Conservation (phyloP, 2,329 filamentous ascomycete genomes). For the Biscogniauxia marginata region DNA sequence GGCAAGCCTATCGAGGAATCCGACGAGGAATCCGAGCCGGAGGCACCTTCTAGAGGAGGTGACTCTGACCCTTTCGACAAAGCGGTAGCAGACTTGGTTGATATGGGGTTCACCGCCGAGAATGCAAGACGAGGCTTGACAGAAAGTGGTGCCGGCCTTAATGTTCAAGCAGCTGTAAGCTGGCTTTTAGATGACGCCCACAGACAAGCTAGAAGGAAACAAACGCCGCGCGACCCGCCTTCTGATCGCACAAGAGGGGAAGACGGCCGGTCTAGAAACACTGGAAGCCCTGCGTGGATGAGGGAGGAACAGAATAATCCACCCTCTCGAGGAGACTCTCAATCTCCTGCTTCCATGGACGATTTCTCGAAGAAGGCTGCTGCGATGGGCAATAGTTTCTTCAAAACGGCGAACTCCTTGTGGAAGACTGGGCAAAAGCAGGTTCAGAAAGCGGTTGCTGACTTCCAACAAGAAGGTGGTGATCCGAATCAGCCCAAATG, state of each 20-base stretch:
- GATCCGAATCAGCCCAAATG: slow-evolving; percentile 86
- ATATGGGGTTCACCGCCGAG: slow-evolving; percentile 89
- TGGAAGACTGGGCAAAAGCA: slow-evolving; percentile 96
- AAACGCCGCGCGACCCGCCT: slow-evolving; percentile 49
- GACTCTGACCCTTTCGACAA: slow-evolving; percentile 67
- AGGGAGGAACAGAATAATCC: slow-evolving; percentile 49
- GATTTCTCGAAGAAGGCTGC: slow-evolving; percentile 81
- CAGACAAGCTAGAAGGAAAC: slow-evolving; percentile 73
- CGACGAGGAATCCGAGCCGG: slow-evolving; percentile 45
- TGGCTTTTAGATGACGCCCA: slow-evolving; percentile 93
- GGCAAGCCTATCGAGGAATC: slow-evolving; percentile 56
- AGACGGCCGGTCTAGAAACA: slow-evolving; percentile 35
- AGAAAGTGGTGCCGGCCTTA: slow-evolving; percentile 73
- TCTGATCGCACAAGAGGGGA: slow-evolving; percentile 42
- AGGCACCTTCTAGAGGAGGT: slow-evolving; percentile 15
- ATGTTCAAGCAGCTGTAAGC: slow-evolving; percentile 84
- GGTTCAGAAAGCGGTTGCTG: slow-evolving; percentile 86
- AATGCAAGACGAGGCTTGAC: slow-evolving; percentile 78
- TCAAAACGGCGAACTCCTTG: slow-evolving; percentile 91
- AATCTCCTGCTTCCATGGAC: slow-evolving; percentile 57
- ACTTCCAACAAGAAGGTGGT: slow-evolving; percentile 70
- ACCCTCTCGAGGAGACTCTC: slow-evolving; percentile 51
- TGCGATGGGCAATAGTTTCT: slow-evolving; percentile 76
- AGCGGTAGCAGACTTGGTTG: slow-evolving; percentile 83
- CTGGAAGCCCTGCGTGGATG: slow-evolving; percentile 61